Evolutionary conservation across 1,284 basidiomycete genomes (phyloP).

Genomic region (Sanghuangporus baumii): DNA sequence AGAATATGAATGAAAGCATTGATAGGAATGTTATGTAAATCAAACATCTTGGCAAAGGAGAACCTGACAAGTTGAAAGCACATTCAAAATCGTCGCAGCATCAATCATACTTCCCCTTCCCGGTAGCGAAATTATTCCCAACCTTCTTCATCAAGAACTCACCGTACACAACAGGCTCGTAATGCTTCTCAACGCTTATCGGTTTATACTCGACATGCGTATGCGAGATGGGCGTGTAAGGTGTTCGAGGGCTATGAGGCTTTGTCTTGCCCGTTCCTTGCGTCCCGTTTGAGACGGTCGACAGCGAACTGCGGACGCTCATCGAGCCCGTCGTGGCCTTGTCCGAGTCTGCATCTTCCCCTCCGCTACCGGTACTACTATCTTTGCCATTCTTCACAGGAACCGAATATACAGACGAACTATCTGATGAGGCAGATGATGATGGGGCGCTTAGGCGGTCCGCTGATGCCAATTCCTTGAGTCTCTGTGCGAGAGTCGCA

Average conservation of each 20-base stretch:
- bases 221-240: constrained; percentile 8
- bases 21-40: not conserved
- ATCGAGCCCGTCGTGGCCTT: constrained; percentile 5
- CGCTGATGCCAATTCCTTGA: constrained; percentile 11
- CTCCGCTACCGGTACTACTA: not conserved
- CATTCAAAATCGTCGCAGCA: not conserved
- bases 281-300: not conserved
- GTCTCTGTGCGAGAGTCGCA: constrained; percentile 8
- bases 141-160: constrained; percentile 73
- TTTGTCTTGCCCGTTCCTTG: not conserved
- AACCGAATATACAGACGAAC: not conserved
- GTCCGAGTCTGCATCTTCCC: constrained; percentile 1
- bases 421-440: not conserved
- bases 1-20: too few relatives aligned
- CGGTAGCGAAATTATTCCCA: constrained; percentile 54
- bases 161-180: constrained; percentile 61
- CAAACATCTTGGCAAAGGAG: not conserved
- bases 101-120: constrained; percentile 19
- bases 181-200: constrained; percentile 23
- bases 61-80: not conserved
- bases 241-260: not conserved
- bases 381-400: not conserved
- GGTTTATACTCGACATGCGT: constrained; percentile 12
- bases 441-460: constrained; percentile 13
- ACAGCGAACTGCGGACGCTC: constrained; percentile 8